A percentile compares a stretch with the other conserved stretches of the same genome.
These are phyloP conservation scores for Boechera stricta DNA, from an alignment of 345 rosid genomes.

Conservation along the genomic window DNA sequence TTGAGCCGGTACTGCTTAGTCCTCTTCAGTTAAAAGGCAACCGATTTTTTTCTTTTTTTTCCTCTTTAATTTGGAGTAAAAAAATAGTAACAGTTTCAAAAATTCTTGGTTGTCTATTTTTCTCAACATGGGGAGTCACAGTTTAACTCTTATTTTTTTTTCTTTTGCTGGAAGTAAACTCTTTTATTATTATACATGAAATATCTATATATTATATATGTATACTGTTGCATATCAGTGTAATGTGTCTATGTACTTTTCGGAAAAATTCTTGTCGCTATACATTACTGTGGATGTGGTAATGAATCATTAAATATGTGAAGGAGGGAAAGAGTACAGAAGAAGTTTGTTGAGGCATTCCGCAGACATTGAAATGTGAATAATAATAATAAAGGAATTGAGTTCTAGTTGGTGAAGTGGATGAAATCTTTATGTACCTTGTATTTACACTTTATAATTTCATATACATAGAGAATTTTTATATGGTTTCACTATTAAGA, in stretches of 20 bases:
- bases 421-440: constrained; percentile 27
- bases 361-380: constrained; percentile 22
- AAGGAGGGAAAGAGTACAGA: constrained; percentile 9
- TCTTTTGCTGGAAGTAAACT: background rate
- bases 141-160: background rate
- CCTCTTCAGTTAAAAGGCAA: constrained; percentile 1
- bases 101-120: background rate
- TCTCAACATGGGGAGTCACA: constrained; percentile 5
- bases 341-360: constrained; percentile 22
- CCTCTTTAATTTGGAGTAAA: background rate
- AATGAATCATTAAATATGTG: constrained; percentile 4
- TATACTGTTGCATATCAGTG: background rate
- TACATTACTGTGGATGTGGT: constrained; percentile 27
- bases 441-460: background rate
- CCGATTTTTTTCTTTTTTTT: background rate
- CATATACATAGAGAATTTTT: background rate
- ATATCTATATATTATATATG: background rate
- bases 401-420: constrained; percentile 43
- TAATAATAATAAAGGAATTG: constrained; percentile 9
- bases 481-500: constrained; percentile 10
- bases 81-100: background rate
- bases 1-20: background rate
- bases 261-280: constrained; percentile 11
- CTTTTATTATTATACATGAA: constrained; percentile 5
- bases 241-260: constrained; percentile 10